Percentiles rank a stretch among this genome's conserved stretches.
Evolutionary conservation across 495 filamentous ascomycete species (phyloP).

Genomic region (Xylaria intraflava): DNA sequence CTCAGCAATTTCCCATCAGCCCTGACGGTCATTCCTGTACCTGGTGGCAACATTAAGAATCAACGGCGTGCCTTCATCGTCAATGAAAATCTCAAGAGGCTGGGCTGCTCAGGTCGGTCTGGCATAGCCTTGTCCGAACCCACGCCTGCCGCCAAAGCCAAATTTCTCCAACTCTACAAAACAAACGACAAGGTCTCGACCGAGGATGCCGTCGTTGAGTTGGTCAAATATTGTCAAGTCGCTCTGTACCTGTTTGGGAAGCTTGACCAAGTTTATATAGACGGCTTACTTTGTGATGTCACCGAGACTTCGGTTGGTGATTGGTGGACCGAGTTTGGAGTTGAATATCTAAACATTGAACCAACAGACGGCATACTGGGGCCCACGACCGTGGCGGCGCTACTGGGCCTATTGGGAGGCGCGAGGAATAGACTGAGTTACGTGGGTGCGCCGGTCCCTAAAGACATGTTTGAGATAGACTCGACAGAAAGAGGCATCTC

Average conservation of each 20-base stretch:
- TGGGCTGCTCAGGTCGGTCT: conserved; percentile 86
- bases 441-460: conserved; percentile 70
- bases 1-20: conserved; percentile 82
- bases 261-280: conserved; percentile 79
- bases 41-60: conserved; percentile 74
- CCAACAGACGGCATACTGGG: conserved; percentile 88
- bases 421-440: conserved; percentile 82
- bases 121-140: conserved; percentile 74
- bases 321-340: conserved; percentile 95
- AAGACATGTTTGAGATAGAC: conserved; percentile 86
- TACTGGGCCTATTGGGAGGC: conserved; percentile 82
- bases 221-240: conserved; percentile 88
- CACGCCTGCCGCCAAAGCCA: conserved; percentile 72
- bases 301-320: conserved; percentile 86
- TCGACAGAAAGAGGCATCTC: conserved; percentile 75
- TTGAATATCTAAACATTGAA: conserved; percentile 82
- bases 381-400: conserved; percentile 82
- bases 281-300: conserved; percentile 86
- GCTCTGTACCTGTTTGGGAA: conserved; percentile 85
- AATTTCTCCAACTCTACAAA: conserved; percentile 86
- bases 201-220: conserved; percentile 70
- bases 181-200: conserved; percentile 75
- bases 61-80: conserved; percentile 85
- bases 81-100: conserved; percentile 86
- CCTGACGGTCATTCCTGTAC: conserved; percentile 80